phyloP scores from a whole-genome alignment of 169 alveolate species.

The Amoebophrya sp. region DNA sequence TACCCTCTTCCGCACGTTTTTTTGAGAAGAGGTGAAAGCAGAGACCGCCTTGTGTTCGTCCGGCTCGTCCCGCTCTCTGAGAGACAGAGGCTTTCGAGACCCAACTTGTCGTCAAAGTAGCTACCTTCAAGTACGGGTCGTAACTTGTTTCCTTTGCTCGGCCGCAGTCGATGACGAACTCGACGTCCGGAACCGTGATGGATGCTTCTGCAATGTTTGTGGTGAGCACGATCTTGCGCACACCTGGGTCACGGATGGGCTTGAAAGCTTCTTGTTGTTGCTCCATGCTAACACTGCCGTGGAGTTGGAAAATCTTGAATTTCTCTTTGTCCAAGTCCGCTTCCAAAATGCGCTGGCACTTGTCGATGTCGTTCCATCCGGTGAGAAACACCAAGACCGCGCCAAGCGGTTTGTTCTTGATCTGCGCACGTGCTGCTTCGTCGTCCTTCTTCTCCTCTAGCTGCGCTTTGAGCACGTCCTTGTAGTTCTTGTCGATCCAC shows the following conservation, averaged over 20 bases:
- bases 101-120: conserved; percentile 45
- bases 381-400: conserved; percentile 91
- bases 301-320: background rate
- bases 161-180: conserved; percentile 76
- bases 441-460: background rate
- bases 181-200: conserved; percentile 77
- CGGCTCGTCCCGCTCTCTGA: conserved; percentile 46
- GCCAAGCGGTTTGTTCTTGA: conserved; percentile 44
- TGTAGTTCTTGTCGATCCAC: background rate
- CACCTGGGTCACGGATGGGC: background rate
- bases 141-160: conserved; percentile 47
- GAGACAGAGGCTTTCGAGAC: conserved; percentile 34
- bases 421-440: background rate
- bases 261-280: background rate
- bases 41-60: conserved; percentile 35
- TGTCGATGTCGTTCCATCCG: conserved; percentile 86
- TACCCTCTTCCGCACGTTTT: background rate
- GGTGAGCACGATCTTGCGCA: conserved; percentile 72
- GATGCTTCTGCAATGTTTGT: conserved; percentile 90
- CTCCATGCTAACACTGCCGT: background rate
- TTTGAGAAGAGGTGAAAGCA: background rate
- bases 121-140: conserved; percentile 40
- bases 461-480: background rate
- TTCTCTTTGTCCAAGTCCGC: background rate
- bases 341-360: background rate